These are phyloP conservation scores for Aspergillus candidus DNA, from an alignment of 2,329 filamentous ascomycete species.

Conservation along the genomic window DNA sequence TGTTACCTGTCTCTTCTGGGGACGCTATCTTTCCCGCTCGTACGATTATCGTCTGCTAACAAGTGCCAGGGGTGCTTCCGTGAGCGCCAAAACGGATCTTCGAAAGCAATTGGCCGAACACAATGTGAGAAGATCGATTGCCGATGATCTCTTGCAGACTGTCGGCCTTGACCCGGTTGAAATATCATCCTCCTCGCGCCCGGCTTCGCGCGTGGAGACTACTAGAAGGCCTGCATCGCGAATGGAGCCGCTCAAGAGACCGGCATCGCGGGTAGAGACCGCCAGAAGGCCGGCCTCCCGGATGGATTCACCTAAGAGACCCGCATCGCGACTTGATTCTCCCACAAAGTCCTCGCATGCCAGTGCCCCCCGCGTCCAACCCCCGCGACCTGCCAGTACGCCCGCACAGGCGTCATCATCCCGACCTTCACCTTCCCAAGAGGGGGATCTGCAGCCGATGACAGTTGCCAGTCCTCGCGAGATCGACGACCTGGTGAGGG, in stretches of 20 bases:
- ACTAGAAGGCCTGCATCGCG: no score
- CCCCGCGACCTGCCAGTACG: no score
- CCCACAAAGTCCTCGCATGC: no score
- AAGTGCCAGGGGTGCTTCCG: slow-evolving; percentile 57
- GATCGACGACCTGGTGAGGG: slow-evolving; percentile 77
- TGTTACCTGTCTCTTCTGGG: neutral
- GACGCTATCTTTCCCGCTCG: slow-evolving; percentile 1
- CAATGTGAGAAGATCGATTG: slow-evolving; percentile 81
- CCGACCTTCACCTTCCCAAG: slow-evolving; percentile 34
- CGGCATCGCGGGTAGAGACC: no score
- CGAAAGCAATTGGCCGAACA: slow-evolving; percentile 79
- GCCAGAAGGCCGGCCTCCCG: no score
- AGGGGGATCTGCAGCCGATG: slow-evolving; percentile 65
- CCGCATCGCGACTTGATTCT: no score
- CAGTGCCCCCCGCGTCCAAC: no score
- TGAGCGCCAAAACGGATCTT: slow-evolving; percentile 78
- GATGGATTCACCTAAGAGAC: no score
- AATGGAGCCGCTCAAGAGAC: no score
- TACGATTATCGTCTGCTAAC: no score
- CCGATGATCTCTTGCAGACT: slow-evolving; percentile 70
- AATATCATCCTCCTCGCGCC: slow-evolving; percentile 18
- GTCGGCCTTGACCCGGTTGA: slow-evolving; percentile 48
- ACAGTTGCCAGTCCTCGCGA: slow-evolving; percentile 81
- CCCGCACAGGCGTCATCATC: neutral
- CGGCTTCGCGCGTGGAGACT: slow-evolving; percentile 6